A percentile compares a stretch with the other conserved stretches of the same genome.
Evolutionary conservation across 257 asterid species (phyloP).

Genomic region (Cinchona pubescens): DNA sequence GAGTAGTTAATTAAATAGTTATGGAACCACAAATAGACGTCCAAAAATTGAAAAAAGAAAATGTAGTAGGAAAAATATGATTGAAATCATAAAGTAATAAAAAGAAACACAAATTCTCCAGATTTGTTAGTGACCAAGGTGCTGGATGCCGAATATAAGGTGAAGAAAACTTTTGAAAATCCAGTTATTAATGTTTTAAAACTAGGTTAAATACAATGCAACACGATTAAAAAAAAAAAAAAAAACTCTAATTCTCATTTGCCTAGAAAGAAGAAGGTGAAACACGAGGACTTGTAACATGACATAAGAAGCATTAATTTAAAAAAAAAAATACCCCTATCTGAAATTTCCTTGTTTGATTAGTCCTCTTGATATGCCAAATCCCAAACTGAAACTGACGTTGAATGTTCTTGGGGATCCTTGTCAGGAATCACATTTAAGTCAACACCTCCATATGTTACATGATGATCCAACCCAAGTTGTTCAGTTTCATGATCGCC

Average conservation of each 20-base stretch:
- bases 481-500: conserved; percentile 23
- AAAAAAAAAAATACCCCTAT: too few relatives aligned
- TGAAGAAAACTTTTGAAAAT: too few relatives aligned
- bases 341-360: background rate
- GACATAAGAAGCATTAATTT: background rate
- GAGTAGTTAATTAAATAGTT: too few relatives aligned
- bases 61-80: too few relatives aligned
- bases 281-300: background rate
- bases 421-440: conserved; percentile 15
- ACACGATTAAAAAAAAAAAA: background rate
- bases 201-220: background rate
- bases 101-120: too few relatives aligned
- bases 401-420: conserved; percentile 21
- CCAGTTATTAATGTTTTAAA: too few relatives aligned
- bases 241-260: background rate
- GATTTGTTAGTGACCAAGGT: too few relatives aligned
- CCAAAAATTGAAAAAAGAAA: too few relatives aligned
- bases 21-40: too few relatives aligned
- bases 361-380: conserved; percentile 27
- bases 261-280: background rate
- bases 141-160: too few relatives aligned
- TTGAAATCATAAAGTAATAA: too few relatives aligned
- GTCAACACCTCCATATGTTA: conserved; percentile 10
- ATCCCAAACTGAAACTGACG: conserved; percentile 62
- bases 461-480: conserved; percentile 20